Evolutionary conservation across 2,329 filamentous ascomycete species (phyloP).

Genomic region (Trichophyton verrucosum): DNA sequence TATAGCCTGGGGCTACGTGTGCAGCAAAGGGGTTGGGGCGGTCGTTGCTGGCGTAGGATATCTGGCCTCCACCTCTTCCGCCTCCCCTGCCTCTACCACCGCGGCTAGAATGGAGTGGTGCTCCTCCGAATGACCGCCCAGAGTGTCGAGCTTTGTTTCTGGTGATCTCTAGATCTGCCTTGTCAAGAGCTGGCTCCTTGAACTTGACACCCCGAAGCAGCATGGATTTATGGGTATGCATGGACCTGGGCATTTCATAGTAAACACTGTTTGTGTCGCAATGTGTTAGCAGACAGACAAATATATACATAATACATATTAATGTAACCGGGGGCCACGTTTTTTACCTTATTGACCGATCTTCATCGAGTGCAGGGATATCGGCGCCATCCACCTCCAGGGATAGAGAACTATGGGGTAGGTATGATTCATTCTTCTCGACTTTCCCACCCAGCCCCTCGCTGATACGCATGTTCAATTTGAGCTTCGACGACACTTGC

Average conservation of each 20-base stretch:
- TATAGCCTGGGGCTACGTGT: constrained; percentile 35
- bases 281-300: neutral
- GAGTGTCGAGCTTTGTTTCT: constrained; percentile 52
- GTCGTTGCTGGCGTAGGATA: constrained; percentile 40
- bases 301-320: constrained; percentile 6
- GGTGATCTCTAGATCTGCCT: constrained; percentile 61
- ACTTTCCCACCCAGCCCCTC: constrained; percentile 69
- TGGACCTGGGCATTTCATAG: constrained; percentile 66
- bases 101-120: constrained; percentile 42
- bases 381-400: constrained; percentile 62
- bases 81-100: constrained; percentile 31
- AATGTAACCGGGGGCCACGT: constrained; percentile 14
- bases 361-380: constrained; percentile 68
- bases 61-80: constrained; percentile 29
- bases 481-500: constrained; percentile 52
- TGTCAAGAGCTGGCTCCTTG: constrained; percentile 57
- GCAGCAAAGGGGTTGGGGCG: constrained; percentile 37
- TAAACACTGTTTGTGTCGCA: constrained; percentile 48
- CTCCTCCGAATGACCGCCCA: constrained; percentile 60
- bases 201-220: constrained; percentile 72
- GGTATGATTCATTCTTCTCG: constrained; percentile 68
- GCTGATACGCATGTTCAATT: constrained; percentile 61
- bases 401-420: constrained; percentile 68
- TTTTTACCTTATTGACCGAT: constrained; percentile 71
- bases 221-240: constrained; percentile 81